Evolutionary conservation across 1,139 yeast genomes (phyloP), one percentile per base, ranked within the genome.

Genomic region (Sugiyamaella neomexicana): DNA sequence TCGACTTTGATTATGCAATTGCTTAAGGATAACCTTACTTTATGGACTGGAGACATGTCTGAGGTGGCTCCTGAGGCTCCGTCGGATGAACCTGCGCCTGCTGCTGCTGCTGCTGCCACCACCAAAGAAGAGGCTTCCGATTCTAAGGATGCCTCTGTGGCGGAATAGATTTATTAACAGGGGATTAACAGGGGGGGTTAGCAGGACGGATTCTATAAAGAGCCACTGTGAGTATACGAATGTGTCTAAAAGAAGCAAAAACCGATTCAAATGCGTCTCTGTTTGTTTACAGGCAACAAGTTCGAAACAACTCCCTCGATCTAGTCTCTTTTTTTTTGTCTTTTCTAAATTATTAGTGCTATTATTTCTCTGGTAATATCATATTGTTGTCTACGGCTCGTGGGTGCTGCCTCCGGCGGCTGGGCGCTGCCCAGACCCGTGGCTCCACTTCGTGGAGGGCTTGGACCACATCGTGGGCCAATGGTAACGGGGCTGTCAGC

Each of bases 1-100:
- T 90, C 97, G 61, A 91, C 98, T 66, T 83, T 93, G 75, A 93
- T 93, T 72, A 93, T 93, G 98, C 98, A 93, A 82, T 84, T 93
- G 75, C 83, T 93, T 75, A 88, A 97, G 79, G 98, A 93, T 78
- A 93, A 93, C 83, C 82, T 93, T 78, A 91, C 98, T 66, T 85
- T 91, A 79, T 93, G 99, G 99, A 91, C 97, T 65, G 83, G 87
- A 52, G 98, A 91, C 73, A 88, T 89, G 88, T 85, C 95, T 55
- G 97, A 89, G 75, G 85, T 90, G 62, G 90, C 81, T 57, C 82
- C 80, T 65, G 83, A 79, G 58, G 55, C 51, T n/a, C 37, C 52
- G 31, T 38, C 55, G 32, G 63, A 49, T 23, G 44, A 20, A 9
- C 15, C 25, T 20, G 25, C 25, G 25, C 25, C 25, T 5, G n/a